These are phyloP conservation scores for Carpinus viminea DNA, from an alignment of 306 rosid species.

Conservation along the genomic window DNA sequence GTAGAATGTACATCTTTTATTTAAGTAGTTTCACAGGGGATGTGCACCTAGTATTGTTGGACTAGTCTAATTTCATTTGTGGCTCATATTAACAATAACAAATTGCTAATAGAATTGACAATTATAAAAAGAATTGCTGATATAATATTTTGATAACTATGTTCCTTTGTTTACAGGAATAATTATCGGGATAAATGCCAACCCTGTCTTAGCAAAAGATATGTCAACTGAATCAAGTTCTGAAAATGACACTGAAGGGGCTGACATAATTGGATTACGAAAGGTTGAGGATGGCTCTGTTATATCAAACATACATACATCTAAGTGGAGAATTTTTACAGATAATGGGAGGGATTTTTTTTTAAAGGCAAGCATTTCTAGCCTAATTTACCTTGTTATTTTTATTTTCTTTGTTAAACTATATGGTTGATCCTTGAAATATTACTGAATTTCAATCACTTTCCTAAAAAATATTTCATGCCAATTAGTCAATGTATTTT, in stretches of 20 bases:
- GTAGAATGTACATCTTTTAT: too few species aligned
- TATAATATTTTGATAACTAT: constrained; percentile 22
- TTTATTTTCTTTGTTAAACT: background rate
- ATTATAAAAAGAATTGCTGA: constrained; percentile 13
- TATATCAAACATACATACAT: constrained; percentile 82
- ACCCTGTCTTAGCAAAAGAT: constrained; percentile 66
- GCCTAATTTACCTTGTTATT: background rate
- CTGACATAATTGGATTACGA: constrained; percentile 44
- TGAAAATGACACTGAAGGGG: constrained; percentile 39
- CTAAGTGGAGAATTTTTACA: constrained; percentile 96
- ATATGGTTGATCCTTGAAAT: background rate
- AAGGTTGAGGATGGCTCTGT: constrained; percentile 83
- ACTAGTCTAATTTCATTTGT: background rate
- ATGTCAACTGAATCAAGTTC: constrained; percentile 40
- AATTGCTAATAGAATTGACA: background rate
- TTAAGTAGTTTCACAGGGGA: background rate
- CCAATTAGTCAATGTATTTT: background rate
- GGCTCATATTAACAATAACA: background rate
- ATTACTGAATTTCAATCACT: background rate
- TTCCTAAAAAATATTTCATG: background rate
- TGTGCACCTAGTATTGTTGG: background rate
- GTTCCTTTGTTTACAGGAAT: constrained; percentile 46
- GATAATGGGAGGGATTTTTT: constrained; percentile 78
- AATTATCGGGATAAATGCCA: constrained; percentile 61
- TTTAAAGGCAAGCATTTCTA: constrained; percentile 52